Conservation (phyloP, 345 rosid genomes). For the Balakata baccata region DNA sequence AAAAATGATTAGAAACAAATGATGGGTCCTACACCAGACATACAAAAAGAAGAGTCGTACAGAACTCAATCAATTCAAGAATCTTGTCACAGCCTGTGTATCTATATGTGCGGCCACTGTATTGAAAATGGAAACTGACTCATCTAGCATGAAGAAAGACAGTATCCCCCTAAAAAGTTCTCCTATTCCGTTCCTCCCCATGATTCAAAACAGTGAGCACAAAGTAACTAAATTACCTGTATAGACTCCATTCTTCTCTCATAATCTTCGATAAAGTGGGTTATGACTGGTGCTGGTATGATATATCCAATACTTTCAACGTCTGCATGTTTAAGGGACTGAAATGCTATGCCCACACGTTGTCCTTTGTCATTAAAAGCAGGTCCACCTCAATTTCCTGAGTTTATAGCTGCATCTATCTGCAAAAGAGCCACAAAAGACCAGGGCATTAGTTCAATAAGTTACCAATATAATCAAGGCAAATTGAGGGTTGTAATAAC, state of each 20-base stretch:
- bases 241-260: slow-evolving; percentile 80
- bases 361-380: slow-evolving; percentile 88
- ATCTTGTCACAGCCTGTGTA: background rate
- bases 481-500: background rate
- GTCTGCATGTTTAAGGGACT: slow-evolving; percentile 91
- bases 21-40: background rate
- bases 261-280: slow-evolving; percentile 84
- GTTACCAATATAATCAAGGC: background rate
- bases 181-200: background rate
- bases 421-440: slow-evolving; percentile 25
- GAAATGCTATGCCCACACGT: slow-evolving; percentile 97
- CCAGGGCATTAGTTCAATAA: background rate
- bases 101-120: background rate
- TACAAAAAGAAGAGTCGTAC: background rate
- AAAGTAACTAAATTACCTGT: slow-evolving; percentile 43
- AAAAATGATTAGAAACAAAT: background rate
- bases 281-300: slow-evolving; percentile 92
- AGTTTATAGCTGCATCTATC: slow-evolving; percentile 98
- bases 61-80: background rate
- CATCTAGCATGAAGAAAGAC: background rate
- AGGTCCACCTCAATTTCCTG: slow-evolving; percentile 98
- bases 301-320: slow-evolving; percentile 93
- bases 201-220: background rate
- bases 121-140: background rate
- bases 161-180: background rate